A percentile compares a stretch with the other conserved stretches of the same genome.
Evolutionary conservation across 2,329 filamentous ascomycete genomes (phyloP).

Genomic region (Ilyonectria mors-panacis): DNA sequence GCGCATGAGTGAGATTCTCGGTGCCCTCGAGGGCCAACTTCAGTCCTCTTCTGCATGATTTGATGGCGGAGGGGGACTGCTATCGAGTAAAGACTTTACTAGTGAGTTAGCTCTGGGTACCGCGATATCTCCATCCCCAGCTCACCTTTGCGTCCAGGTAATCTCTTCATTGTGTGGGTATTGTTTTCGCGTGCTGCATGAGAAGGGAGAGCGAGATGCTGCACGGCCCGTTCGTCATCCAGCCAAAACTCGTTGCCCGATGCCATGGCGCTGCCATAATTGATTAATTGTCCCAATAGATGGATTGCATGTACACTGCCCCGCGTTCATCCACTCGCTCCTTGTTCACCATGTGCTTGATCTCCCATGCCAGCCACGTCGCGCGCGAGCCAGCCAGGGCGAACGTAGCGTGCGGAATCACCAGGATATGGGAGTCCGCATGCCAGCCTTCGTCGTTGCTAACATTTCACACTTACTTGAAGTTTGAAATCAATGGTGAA

Average conservation of each 20-base stretch:
- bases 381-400: neutral
- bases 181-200: neutral
- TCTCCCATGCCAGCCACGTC: neutral
- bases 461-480: too few species aligned
- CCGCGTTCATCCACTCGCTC: neutral
- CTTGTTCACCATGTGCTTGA: conserved; percentile 4
- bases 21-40: conserved; percentile 23
- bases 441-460: neutral
- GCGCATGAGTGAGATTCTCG: conserved; percentile 32
- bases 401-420: too few species aligned
- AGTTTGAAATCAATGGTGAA: too few species aligned
- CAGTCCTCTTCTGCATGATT: conserved; percentile 17
- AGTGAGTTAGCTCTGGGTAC: neutral
- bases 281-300: conserved; percentile 1
- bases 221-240: neutral
- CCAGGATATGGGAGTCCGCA: neutral
- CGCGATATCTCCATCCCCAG: too few species aligned
- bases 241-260: neutral
- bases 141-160: neutral
- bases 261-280: neutral
- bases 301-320: neutral
- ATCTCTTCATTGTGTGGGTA: too few species aligned
- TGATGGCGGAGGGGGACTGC: neutral
- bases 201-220: neutral
- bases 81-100: neutral